Evolutionary conservation across 331 rosid genomes (phyloP), one percentile per base, ranked within the genome.

Genomic region (Telfairia occidentalis): DNA sequence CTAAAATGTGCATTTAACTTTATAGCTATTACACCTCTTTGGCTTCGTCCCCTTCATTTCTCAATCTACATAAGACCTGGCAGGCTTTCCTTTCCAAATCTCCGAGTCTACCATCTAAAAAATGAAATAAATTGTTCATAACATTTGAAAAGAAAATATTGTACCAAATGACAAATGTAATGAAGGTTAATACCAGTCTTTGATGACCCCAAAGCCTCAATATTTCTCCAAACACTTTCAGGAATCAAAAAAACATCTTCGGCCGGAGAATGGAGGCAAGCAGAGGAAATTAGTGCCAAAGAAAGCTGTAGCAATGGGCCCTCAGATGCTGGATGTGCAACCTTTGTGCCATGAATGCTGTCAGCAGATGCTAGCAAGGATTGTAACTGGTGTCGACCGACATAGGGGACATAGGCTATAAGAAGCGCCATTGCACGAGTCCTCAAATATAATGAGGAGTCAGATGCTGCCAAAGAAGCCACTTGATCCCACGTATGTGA

Each of bases 201-300:
- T 45, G 83, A 84, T 59, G 82, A 84, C 15, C 89, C 96, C 45
- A 92, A 74, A 43, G 79, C 77, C 82, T 90, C 97, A 85, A 92
- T 77, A 73, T 80, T 80, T 84, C 78, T 84, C 98, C 98, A 92
- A 48, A 90, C 86, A 77, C 73, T 83, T 78, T 83, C 83, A 79
- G 98, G 96, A 80, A 92, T 92, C 82, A 92, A 84, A 76, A 88
- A 85, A 77, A 90, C 81, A 82, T 92, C 98, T 80, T 89, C 98
- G 32, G 86, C 76, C 30, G 96, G 80, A 77, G 92, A 87, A 80
- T 88, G 83, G 61, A 92, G 84, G 81, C 93, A 87, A 45, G 98
- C 98, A 81, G 86, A 82, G 71, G 90, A 92, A 82, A 92, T 86
- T 61, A 92, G 87, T 49, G 92, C 92, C 48, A 93, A 78, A 19